Base-by-base conservation (phyloP, 2,329 filamentous ascomycete genomes). In the Neofusicoccum sp. region DNA sequence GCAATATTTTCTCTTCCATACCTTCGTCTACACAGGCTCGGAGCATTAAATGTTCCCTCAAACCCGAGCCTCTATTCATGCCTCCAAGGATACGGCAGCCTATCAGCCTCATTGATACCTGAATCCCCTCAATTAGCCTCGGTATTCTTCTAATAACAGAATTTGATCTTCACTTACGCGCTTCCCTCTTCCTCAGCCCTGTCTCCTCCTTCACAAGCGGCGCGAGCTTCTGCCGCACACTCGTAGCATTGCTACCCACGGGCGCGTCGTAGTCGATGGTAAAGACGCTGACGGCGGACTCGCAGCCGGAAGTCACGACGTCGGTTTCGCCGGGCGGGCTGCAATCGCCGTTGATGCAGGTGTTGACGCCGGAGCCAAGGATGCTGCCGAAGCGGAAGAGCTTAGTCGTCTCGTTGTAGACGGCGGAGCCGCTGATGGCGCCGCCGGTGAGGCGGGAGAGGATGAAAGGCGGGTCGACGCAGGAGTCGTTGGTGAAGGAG, bases 211-310 rank as follows among this genome's bases (percentile, higher is more conserved):
- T 34, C 11, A 60, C 44, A 4, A 58, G 40, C n/a, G 58, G 48
- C 8, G n/a, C n/a, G 9, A 65, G 24, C 57, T 62, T 65, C 5
- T 47, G 33, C 16, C 41, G 40, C 12, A 71, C 69, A 4, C 58
- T 58, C 9, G 65, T 62, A 3, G 69, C 69, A n/a, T 67, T 67
- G 28, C 65, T 45, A 47, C 64, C 71, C 28, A 62, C 68, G 1
- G 81, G 81, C 5, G 81, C 80, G 65, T 78, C 76, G 63, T 82
- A 82, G 60, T 84, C 81, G 20, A 82, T 75, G 0, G 79, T 81
- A 61, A 82, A 84, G 0, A 82, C 70, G 0, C 72, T 77, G 2
- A 84, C 75, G 12, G 66, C 56, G 58, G 72, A 72, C 2, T 76
- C 69, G 41, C 73, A 78, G 0, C 77, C 78, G 12, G 72, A 70